Evolutionary conservation across 306 rosid species (phyloP).

Genomic region (Malus sieversii): DNA sequence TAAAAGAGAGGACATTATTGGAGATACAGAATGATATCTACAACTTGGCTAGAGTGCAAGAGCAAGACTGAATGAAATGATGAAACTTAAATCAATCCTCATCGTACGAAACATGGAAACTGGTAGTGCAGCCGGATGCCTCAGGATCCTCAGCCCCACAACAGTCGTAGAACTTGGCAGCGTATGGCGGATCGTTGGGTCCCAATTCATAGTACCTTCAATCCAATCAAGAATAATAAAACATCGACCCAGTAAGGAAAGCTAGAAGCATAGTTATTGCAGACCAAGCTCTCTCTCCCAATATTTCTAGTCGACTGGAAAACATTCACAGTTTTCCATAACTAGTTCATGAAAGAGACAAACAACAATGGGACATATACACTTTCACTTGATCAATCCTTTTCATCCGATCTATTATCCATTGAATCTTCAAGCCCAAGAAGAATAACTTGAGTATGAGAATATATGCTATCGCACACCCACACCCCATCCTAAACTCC

Average conservation of each 20-base stretch:
- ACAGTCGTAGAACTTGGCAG: slow-evolving; percentile 88
- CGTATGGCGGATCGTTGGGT: slow-evolving; percentile 67
- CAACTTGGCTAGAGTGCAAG: background rate
- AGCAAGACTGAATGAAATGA: background rate
- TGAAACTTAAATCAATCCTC: slow-evolving; percentile 28
- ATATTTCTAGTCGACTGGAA: background rate
- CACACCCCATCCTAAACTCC: too few species aligned
- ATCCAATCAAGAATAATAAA: slow-evolving; percentile 8
- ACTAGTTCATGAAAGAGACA: background rate
- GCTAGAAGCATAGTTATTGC: background rate
- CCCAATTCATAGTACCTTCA: slow-evolving; percentile 80
- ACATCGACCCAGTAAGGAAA: background rate
- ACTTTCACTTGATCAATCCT: background rate
- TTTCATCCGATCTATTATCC: background rate
- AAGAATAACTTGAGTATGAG: background rate
- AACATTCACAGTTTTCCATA: background rate
- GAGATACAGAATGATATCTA: background rate
- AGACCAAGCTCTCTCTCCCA: background rate
- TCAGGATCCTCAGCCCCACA: slow-evolving; percentile 88
- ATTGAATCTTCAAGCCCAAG: background rate
- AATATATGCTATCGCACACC: too few species aligned
- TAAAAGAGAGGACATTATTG: background rate
- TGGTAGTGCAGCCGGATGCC: slow-evolving; percentile 75
- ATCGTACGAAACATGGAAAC: slow-evolving; percentile 70
- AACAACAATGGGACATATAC: background rate